Evolutionary conservation across 306 rosid species (phyloP).

Genomic region (Rosa persica): DNA sequence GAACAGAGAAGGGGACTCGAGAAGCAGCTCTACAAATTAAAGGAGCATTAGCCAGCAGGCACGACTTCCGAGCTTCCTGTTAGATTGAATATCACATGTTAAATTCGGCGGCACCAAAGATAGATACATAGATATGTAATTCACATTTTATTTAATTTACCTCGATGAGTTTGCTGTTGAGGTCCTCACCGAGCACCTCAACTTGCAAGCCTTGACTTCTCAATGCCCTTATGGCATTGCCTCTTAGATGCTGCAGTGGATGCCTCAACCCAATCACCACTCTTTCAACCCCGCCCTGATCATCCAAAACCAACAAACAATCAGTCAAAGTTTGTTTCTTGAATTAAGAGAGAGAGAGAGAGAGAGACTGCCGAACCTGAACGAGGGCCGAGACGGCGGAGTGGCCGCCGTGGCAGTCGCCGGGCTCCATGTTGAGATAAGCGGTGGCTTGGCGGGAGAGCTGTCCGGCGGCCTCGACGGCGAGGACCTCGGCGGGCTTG

Average conservation of each 20-base stretch:
- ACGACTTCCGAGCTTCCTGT: constrained; percentile 79
- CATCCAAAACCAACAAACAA: constrained; percentile 11
- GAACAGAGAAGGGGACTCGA: constrained; percentile 80
- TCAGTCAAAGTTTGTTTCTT: constrained; percentile 15
- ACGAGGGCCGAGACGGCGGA: constrained; percentile 77
- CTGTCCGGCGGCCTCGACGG: constrained; percentile 59
- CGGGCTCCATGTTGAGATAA: constrained; percentile 86
- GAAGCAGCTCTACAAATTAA: constrained; percentile 84
- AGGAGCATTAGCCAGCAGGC: constrained; percentile 85
- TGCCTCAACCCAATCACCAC: constrained; percentile 92
- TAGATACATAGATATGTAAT: background rate
- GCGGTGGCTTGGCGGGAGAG: constrained; percentile 58
- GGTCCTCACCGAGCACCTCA: constrained; percentile 86
- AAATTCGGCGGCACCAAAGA: background rate
- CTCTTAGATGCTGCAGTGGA: constrained; percentile 83
- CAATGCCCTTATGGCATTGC: constrained; percentile 72
- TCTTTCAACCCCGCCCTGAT: constrained; percentile 73
- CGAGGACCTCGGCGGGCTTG: constrained; percentile 74
- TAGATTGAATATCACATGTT: constrained; percentile 4
- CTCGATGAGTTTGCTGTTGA: constrained; percentile 61
- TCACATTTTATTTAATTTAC: constrained; percentile 23
- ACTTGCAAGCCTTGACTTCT: constrained; percentile 77
- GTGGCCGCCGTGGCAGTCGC: constrained; percentile 80
- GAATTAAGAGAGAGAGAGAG: too few species aligned
- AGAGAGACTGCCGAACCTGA: constrained; percentile 36